Conservation (phyloP, 768 basidiomycete species). For the Boletus sp. region DNA sequence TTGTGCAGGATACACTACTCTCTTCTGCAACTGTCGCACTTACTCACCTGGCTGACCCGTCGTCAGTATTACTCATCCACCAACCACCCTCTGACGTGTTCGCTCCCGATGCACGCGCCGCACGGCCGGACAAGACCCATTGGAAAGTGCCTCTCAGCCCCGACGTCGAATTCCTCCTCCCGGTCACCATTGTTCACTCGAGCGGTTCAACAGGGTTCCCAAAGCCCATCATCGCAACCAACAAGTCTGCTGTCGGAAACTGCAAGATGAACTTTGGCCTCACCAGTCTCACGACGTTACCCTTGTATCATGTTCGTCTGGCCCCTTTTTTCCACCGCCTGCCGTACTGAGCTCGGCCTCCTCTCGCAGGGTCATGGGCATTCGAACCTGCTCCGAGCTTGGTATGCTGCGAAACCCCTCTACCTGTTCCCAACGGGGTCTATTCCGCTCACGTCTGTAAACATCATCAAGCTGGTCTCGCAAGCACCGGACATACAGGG, state of each 20-base stretch:
- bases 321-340: background rate
- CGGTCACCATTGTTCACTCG: slow-evolving; percentile 26
- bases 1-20: slow-evolving; percentile 19
- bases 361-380: slow-evolving; percentile 23
- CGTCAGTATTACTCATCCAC: slow-evolving; percentile 21
- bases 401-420: slow-evolving; percentile 41
- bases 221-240: slow-evolving; percentile 40
- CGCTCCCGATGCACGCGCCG: slow-evolving; percentile 12
- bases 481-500: slow-evolving; percentile 34
- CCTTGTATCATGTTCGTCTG: slow-evolving; percentile 33
- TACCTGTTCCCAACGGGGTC: slow-evolving; percentile 43
- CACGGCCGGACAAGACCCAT: slow-evolving; percentile 19
- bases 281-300: slow-evolving; percentile 23
- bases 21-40: slow-evolving; percentile 18
- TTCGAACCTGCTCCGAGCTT: slow-evolving; percentile 37
- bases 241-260: slow-evolving; percentile 37
- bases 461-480: slow-evolving; percentile 39
- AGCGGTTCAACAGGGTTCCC: slow-evolving; percentile 47
- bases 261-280: slow-evolving; percentile 32
- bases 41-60: slow-evolving; percentile 14
- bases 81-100: slow-evolving; percentile 24
- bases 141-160: slow-evolving; percentile 23
- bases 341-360: background rate
- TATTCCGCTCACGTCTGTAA: slow-evolving; percentile 45
- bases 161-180: slow-evolving; percentile 21